Conservation (phyloP, 2,329 filamentous ascomycete genomes). For the Arthrobotrys conoides region DNA sequence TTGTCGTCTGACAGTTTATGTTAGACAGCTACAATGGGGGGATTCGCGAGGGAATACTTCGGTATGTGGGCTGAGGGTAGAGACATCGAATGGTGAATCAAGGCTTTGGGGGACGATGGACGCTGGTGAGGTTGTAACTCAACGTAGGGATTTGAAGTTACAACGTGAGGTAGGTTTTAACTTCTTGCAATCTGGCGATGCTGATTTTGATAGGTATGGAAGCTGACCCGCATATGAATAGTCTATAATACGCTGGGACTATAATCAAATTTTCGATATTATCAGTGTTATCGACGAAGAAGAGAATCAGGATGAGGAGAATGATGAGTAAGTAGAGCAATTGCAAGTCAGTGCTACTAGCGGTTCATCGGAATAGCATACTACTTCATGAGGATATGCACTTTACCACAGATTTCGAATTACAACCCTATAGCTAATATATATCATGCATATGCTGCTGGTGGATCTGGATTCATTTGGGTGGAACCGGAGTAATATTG, state of each 20-base stretch:
- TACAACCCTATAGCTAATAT: too few relatives aligned
- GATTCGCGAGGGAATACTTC: background rate
- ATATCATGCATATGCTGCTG: too few relatives aligned
- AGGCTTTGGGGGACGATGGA: background rate
- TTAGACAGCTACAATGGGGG: background rate
- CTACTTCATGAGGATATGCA: too few relatives aligned
- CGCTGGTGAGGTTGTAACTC: background rate
- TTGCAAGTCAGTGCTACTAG: too few relatives aligned
- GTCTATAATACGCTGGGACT: background rate
- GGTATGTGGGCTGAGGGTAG: background rate
- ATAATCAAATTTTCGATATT: background rate
- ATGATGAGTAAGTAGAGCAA: too few relatives aligned
- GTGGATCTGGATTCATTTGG: too few relatives aligned
- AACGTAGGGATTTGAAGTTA: background rate
- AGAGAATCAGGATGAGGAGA: background rate
- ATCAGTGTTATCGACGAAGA: background rate
- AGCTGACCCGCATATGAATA: background rate
- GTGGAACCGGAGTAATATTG: too few relatives aligned
- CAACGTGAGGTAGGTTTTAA: background rate
- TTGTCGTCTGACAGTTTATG: background rate
- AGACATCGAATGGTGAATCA: background rate
- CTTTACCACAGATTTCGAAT: too few relatives aligned
- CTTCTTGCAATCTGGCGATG: background rate
- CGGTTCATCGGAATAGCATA: too few relatives aligned
- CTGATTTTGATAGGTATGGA: background rate